Evolutionary conservation across 2,329 filamentous ascomycete species (phyloP), one percentile per base, ranked within the genome.

Genomic region (Verticillium zaregamsianum): DNA sequence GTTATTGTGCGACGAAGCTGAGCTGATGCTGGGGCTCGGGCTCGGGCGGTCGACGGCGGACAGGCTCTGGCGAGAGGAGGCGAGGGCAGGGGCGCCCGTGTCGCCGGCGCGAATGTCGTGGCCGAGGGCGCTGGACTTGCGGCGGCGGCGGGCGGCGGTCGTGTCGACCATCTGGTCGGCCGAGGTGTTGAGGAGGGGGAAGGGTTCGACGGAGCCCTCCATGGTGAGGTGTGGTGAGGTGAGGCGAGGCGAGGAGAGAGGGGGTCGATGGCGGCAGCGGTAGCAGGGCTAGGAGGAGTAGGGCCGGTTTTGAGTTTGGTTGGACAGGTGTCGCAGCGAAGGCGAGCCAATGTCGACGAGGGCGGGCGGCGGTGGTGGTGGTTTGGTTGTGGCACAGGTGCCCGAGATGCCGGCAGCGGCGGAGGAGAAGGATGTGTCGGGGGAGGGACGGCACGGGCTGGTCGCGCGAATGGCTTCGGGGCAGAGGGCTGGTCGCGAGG

Each of bases 111-210:
- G 80, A 64, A 85, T 79, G 59, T 85, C 82, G 63, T 76, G 76
- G 65, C 82, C 82, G 49, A 86, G 74, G 37, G 77, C 79, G 72
- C 82, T 86, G 64, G 82, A 85, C 77, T 85, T 85, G 65, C 84
- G 80, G 66, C 82, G 78, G 61, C 82, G 79, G 66, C 80, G 80
- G 70, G 57, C 70, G 64, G 32, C 66, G 66, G 31, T 65, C 68
- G 62, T 72, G 74, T 66, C 69, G 71, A 63, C 76, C 72, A 63
- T 28, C 15, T 9, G 40, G 65, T 84, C 80, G 64, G 78, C 78
- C 58, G 80, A 76, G 58, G 79, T 77, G 72, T 79, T 82, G 66
- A 86, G 77, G 45, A 81, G 74, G 61, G 84, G 84, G 64, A 86
- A 86, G 23, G 84, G 84, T 72, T 86, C 83, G 45, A 52, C 20